Base-by-base conservation (phyloP, 805 yeast genomes). In the Lipomyces sp. region DNA sequence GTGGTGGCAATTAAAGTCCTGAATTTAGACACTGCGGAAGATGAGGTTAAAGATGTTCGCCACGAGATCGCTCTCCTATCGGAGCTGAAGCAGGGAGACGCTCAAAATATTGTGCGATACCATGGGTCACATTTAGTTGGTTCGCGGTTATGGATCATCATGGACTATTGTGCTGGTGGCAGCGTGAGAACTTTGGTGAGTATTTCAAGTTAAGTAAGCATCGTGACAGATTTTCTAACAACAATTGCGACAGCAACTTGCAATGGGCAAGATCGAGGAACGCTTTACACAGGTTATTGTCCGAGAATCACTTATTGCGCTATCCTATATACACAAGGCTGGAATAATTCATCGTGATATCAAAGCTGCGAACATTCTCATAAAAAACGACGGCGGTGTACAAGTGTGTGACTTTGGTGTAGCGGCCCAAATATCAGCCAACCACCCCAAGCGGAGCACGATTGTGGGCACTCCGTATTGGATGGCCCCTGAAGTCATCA, bases 111-210 rank as follows among this genome's bases (percentile, higher is more conserved):
- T 62, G 92, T 97, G 2, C 93, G 89, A 69, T 95, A 95, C 78
- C 90, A 90, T 75, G 98, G 97, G 0, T 89, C 96, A 0, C 89
- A 89, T 71, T 78, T 96, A 35, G 86, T 87, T 69, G 98, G 94
- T 58, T 89, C 97, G n/a, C 88, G 90, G 73, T 81, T 95, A 48
- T 95, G 99, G 98, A 93, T 95, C 76, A 87, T 95, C 65, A 95
- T 95, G 98, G 99, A 95, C 75, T 86, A 90, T 74, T 94, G 98
- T 78, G 95, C 97, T 0, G 99, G 99, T 15, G 99, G 99, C 0
- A 90, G 97, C 0, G 85, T 91, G 64, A 83, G 99, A 69, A 90
- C 97, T 1, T 80, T 95, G 57, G 74, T 69, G 57, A 50, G 70
- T 62, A 7, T n/a, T n/a, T 10, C 13, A 24, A 24, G 18, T 29